Evolutionary conservation across 305 asterid genomes (phyloP).

Genomic region (Andrographis paniculata): DNA sequence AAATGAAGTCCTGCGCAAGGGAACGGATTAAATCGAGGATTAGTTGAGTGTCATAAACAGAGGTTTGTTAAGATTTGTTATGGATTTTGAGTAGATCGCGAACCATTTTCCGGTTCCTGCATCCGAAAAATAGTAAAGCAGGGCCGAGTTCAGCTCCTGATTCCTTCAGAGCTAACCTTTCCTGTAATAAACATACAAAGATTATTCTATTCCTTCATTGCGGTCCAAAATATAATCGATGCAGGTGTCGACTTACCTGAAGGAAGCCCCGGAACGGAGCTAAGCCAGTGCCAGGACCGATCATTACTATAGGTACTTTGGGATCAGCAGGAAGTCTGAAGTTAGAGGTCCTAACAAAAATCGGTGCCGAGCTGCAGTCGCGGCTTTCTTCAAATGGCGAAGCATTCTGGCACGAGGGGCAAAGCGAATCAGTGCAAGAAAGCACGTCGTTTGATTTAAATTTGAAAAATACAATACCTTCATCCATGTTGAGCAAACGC

Average conservation of each 20-base stretch:
- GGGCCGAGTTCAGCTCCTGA: conserved; percentile 91
- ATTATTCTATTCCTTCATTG: neutral
- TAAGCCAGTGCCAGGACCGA: conserved; percentile 99
- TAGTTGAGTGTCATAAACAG: neutral
- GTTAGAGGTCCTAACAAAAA: conserved; percentile 82
- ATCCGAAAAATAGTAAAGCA: conserved; percentile 77
- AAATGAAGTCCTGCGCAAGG: conserved; percentile 68
- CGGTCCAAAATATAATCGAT: neutral
- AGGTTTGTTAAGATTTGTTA: neutral
- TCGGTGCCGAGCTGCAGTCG: conserved; percentile 70
- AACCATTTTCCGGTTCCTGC: conserved; percentile 87
- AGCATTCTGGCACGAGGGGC: conserved; percentile 53
- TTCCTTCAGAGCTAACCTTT: conserved; percentile 84
- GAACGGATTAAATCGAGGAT: conserved; percentile 4
- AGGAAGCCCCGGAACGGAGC: conserved; percentile 99
- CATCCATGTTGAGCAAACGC: conserved; percentile 99
- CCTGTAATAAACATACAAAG: conserved; percentile 41
- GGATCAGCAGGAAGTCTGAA: conserved; percentile 87
- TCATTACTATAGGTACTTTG: conserved; percentile 77
- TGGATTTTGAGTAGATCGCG: conserved; percentile 18
- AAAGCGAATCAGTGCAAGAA: neutral
- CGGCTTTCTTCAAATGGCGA: conserved; percentile 57
- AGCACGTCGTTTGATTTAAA: neutral
- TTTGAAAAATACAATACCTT: conserved; percentile 44
- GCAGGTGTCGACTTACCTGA: conserved; percentile 41